These are phyloP conservation scores for Pseudotsuga menziesii DNA, from an alignment of 75 land plant genomes.

Conservation along the genomic window DNA sequence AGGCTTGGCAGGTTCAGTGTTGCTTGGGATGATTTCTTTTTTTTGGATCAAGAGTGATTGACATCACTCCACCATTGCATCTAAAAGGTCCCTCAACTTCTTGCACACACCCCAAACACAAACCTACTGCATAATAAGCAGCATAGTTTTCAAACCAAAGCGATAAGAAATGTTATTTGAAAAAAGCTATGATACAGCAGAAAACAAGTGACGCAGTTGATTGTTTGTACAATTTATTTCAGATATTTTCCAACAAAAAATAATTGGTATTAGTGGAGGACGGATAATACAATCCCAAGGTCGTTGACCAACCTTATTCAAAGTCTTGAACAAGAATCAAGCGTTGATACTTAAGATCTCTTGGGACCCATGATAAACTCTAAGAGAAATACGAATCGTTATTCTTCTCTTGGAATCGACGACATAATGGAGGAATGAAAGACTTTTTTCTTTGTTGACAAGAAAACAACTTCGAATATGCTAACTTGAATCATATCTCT, in stretches of 20 bases:
- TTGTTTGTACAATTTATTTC: neutral
- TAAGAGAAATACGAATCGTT: slow-evolving; percentile 20
- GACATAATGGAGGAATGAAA: slow-evolving; percentile 58
- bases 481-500: slow-evolving; percentile 41
- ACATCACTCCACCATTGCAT: no score
- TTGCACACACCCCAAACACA: no score
- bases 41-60: no score
- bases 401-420: slow-evolving; percentile 5
- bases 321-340: slow-evolving; percentile 21
- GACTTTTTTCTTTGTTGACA: slow-evolving; percentile 56
- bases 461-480: slow-evolving; percentile 35
- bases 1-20: no score
- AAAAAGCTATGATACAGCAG: no score
- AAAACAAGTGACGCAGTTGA: no score
- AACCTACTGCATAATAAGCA: no score
- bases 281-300: slow-evolving; percentile 22
- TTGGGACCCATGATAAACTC: slow-evolving; percentile 49
- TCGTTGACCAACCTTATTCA: slow-evolving; percentile 29
- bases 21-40: no score
- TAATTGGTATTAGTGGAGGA: slow-evolving; percentile 22
- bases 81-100: no score
- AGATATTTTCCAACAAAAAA: slow-evolving; percentile 37
- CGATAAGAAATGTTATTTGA: no score
- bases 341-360: slow-evolving; percentile 10
- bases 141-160: no score